Evolutionary conservation across 192 early-diverging fungal genomes (phyloP).

Genomic region (Rhizoclosmatium sp.): DNA sequence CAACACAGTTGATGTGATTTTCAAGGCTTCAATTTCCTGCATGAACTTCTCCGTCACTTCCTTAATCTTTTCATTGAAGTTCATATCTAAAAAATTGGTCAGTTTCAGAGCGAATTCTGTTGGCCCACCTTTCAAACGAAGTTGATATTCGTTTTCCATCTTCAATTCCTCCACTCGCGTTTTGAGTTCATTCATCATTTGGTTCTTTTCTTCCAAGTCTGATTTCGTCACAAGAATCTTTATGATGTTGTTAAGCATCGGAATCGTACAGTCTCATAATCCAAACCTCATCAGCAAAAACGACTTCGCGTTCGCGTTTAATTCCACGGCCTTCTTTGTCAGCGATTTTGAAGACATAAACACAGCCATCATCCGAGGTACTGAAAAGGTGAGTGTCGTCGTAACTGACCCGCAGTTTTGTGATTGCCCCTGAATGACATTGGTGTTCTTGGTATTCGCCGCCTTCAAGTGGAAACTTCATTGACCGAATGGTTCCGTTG

Average conservation of each 20-base stretch:
- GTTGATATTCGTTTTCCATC: slow-evolving; percentile 75
- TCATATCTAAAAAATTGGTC: slow-evolving; percentile 54
- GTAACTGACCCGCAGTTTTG: slow-evolving; percentile 60
- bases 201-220: slow-evolving; percentile 67
- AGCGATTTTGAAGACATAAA: slow-evolving; percentile 65
- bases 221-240: slow-evolving; percentile 70
- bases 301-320: slow-evolving; percentile 60
- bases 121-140: slow-evolving; percentile 53
- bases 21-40: slow-evolving; percentile 70
- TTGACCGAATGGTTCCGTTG: slow-evolving; percentile 59
- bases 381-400: slow-evolving; percentile 71
- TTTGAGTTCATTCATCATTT: slow-evolving; percentile 64
- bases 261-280: background rate
- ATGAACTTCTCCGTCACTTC: slow-evolving; percentile 70
- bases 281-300: slow-evolving; percentile 66
- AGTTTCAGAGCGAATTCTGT: too few species aligned
- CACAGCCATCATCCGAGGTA: slow-evolving; percentile 60
- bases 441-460: slow-evolving; percentile 69
- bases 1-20: slow-evolving; percentile 65
- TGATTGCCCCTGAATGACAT: slow-evolving; percentile 61
- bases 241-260: background rate
- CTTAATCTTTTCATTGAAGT: slow-evolving; percentile 74
- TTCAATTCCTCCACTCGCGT: slow-evolving; percentile 70
- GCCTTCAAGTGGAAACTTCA: slow-evolving; percentile 64
- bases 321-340: slow-evolving; percentile 61